These are phyloP conservation scores for Arachis stenosperma DNA, from an alignment of 306 rosid genomes.

Conservation along the genomic window DNA sequence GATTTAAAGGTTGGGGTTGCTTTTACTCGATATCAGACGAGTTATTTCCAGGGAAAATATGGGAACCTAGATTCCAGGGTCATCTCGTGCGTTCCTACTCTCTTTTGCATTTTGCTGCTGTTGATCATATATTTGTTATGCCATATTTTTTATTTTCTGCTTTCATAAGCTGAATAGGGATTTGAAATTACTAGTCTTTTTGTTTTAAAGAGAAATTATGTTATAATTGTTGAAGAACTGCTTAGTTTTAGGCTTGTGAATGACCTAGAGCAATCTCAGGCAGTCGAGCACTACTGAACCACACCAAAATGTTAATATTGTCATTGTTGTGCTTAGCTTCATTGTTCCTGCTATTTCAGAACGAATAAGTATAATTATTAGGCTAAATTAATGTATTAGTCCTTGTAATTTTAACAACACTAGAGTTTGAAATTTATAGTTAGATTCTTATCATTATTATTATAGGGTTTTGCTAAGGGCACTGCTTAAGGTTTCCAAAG, in stretches of 20 bases:
- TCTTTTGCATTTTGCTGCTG: constrained; percentile 30
- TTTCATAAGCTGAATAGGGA: neutral
- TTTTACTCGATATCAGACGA: constrained; percentile 90
- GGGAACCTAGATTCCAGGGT: constrained; percentile 96
- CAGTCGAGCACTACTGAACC: constrained; percentile 26
- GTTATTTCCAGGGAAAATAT: constrained; percentile 90
- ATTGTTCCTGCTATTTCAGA: constrained; percentile 24
- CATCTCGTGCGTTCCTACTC: constrained; percentile 80
- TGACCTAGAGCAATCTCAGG: constrained; percentile 18
- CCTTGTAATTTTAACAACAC: neutral
- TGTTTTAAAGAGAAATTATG: neutral
- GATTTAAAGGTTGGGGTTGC: constrained; percentile 99
- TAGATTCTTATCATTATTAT: neutral
- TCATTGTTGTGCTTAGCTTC: constrained; percentile 24
- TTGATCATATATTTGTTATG: constrained; percentile 26
- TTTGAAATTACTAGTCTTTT: constrained; percentile 9
- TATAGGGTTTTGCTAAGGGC: no score
- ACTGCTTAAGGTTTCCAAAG: no score
- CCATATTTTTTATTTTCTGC: neutral
- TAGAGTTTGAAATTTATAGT: neutral
- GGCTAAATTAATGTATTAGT: neutral
- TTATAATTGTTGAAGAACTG: neutral
- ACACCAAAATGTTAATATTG: constrained; percentile 20
- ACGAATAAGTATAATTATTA: neutral
- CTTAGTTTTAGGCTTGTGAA: constrained; percentile 36